A percentile compares a stretch with the other conserved stretches of the same genome.
These are phyloP conservation scores for Suillus cothurnatus DNA, from an alignment of 768 basidiomycete genomes.

Conservation along the genomic window DNA sequence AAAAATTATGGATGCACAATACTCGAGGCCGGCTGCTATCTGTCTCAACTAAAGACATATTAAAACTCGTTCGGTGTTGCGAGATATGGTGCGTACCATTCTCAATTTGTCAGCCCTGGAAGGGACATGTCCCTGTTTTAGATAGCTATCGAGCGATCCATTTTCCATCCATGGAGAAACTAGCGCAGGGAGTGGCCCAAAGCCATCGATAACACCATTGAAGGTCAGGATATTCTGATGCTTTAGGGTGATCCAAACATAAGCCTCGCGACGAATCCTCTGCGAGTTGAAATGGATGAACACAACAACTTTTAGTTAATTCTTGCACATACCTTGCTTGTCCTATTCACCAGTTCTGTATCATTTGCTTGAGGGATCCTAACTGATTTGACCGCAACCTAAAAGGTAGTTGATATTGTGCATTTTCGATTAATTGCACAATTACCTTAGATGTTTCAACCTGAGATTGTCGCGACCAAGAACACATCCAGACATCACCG, in stretches of 20 bases:
- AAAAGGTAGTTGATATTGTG: not conserved
- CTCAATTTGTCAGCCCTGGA: slow-evolving; percentile 10
- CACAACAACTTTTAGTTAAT: not conserved
- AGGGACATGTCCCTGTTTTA: slow-evolving; percentile 15
- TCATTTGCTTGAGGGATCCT: slow-evolving; percentile 2
- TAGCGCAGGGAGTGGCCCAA: slow-evolving; percentile 23
- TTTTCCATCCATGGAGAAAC: slow-evolving; percentile 32
- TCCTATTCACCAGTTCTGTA: not conserved
- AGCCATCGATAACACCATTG: slow-evolving; percentile 18
- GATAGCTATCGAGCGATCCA: slow-evolving; percentile 33
- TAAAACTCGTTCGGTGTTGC: not conserved
- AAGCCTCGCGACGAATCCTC: slow-evolving; percentile 10
- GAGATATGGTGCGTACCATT: slow-evolving; percentile 15
- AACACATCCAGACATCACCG: slow-evolving; percentile 15
- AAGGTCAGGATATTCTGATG: slow-evolving; percentile 23
- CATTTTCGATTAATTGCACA: not conserved
- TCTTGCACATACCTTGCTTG: slow-evolving; percentile 2
- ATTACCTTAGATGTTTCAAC: not conserved
- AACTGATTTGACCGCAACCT: slow-evolving; percentile 14
- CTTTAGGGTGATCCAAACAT: slow-evolving; percentile 9
- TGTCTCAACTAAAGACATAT: slow-evolving; percentile 1
- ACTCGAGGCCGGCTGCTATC: slow-evolving; percentile 8
- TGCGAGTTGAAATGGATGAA: not conserved
- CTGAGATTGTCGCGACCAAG: not conserved
- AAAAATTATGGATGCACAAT: slow-evolving; percentile 3